phyloP scores from a whole-genome alignment of 371 early-diverging fungal genomes.

The Mortierella sp. region DNA sequence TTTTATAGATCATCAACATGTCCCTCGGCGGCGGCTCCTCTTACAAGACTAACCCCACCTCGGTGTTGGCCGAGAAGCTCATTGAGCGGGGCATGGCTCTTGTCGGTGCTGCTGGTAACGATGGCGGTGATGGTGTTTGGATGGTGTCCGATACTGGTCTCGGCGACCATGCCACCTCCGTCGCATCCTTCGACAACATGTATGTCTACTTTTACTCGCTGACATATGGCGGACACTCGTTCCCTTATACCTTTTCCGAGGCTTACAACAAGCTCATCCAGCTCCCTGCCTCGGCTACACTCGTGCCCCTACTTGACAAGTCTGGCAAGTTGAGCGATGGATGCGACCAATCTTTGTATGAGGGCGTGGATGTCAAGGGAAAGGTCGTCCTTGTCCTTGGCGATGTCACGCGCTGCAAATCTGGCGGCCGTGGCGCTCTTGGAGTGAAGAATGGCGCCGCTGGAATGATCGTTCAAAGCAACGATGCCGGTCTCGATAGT shows the following conservation, averaged over 20 bases:
- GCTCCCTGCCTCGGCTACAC: conserved; percentile 7
- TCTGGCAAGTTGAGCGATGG: conserved; percentile 54
- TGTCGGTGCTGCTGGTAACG: conserved; percentile 76
- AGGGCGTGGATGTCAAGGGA: conserved; percentile 47
- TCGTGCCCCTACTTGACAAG: conserved; percentile 29
- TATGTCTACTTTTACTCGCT: conserved; percentile 46
- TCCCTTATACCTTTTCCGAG: conserved; percentile 17
- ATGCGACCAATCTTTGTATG: conserved; percentile 56
- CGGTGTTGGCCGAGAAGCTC: conserved; percentile 56
- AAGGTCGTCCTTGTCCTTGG: conserved; percentile 68
- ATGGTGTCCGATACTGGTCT: conserved; percentile 70
- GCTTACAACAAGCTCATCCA: conserved; percentile 11
- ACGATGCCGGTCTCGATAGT: conserved; percentile 49
- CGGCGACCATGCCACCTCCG: conserved; percentile 68
- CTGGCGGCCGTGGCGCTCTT: conserved; percentile 58
- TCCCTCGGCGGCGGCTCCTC: conserved; percentile 70
- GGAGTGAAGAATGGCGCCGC: conserved; percentile 72
- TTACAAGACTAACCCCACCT: conserved; percentile 58
- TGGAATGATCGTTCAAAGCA: conserved; percentile 66
- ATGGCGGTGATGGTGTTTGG: conserved; percentile 72
- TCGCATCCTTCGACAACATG: conserved; percentile 76
- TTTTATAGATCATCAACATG: conserved; percentile 64
- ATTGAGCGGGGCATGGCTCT: conserved; percentile 57
- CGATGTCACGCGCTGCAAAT: conserved; percentile 63
- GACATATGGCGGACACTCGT: conserved; percentile 3